phyloP scores from a whole-genome alignment of 108 stramenopile genomes.

The Epipyxis sp. region DNA sequence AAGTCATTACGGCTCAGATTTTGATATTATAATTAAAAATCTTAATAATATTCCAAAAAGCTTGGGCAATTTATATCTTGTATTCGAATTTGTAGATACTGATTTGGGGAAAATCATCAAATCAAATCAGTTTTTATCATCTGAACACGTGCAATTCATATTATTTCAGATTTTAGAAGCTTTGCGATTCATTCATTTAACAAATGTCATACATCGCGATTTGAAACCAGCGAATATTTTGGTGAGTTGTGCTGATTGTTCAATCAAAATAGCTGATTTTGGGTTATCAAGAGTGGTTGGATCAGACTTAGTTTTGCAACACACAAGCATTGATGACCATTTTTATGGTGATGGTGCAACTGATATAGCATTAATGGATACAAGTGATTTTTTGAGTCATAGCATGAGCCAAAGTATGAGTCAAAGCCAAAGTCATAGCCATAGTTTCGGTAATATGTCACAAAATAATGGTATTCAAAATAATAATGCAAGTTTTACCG shows the following conservation, averaged over 20 bases:
- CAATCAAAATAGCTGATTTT: conserved; percentile 97
- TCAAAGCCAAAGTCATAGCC: conserved; percentile 8
- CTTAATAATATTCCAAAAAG: not conserved
- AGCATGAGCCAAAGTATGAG: conserved; percentile 15
- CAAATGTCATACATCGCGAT: conserved; percentile 87
- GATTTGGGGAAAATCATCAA: conserved; percentile 97
- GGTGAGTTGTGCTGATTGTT: conserved; percentile 88
- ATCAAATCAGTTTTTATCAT: conserved; percentile 92
- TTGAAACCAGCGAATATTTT: conserved; percentile 79
- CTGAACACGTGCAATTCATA: conserved; percentile 90
- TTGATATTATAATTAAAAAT: not conserved
- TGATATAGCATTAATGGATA: not conserved
- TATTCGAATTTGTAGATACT: conserved; percentile 86
- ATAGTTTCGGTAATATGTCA: not conserved
- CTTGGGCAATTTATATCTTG: conserved; percentile 44
- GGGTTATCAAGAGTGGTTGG: conserved; percentile 87
- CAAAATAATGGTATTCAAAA: too few species aligned
- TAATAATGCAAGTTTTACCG: too few species aligned
- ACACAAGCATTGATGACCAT: too few species aligned
- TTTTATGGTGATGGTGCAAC: not conserved
- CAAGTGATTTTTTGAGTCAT: not conserved
- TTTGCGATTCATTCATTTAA: conserved; percentile 82
- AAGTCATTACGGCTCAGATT: conserved; percentile 8
- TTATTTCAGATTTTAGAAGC: conserved; percentile 94
- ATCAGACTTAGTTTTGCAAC: not conserved